Base-by-base conservation (phyloP, 306 rosid genomes). In the Ceratonia siliqua region DNA sequence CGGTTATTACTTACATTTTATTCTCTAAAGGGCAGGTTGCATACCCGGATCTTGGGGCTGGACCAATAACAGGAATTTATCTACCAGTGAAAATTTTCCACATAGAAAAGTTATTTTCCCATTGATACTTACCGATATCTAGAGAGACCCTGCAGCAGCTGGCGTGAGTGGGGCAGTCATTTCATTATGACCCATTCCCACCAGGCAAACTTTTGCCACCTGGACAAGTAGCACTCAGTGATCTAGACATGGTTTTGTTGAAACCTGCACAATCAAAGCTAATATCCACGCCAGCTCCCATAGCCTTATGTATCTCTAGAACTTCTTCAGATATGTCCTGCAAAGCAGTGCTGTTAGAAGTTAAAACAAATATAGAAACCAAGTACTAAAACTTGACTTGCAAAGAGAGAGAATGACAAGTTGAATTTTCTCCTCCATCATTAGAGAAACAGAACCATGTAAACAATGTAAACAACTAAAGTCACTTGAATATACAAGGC, bases 121-220 rank as follows among this genome's bases (percentile, higher is more conserved):
- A 15, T 17, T 36, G 71, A 65, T 32, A 17, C 24, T 33, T 55
- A 48, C 21, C 12, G 15, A 7, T 22, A 68, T 9, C 33, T 45
- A 21, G 62, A 35, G 25, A 54, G 83, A 87, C 97, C 98, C 89
- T 24, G 88, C 93, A 72, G 97, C 89, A 75, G 96, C 90, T 27
- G 92, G 83, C 20, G 96, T 85, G 79, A 91, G 90, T 53, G 98
- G 96, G 62, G 89, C 83, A 28, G 97, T 93, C 98, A 87, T 91
- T 74, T 86, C 90, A 2, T 74, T 72, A 39, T 87, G 92, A 14
- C 93, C 98, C 92, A 93, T 87, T 78, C 97, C 97, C 15, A 93
- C 92, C 0, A 93, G 85, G 85, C 98, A 93, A 72, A 93, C 96
- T 83, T 83, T 88, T 93, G 54, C 97, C 96, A 12, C 98, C 97